A percentile compares a stretch with the other conserved stretches of the same genome.
phyloP scores from a whole-genome alignment of 768 basidiomycete species.

The Xerocomus spinulosus region DNA sequence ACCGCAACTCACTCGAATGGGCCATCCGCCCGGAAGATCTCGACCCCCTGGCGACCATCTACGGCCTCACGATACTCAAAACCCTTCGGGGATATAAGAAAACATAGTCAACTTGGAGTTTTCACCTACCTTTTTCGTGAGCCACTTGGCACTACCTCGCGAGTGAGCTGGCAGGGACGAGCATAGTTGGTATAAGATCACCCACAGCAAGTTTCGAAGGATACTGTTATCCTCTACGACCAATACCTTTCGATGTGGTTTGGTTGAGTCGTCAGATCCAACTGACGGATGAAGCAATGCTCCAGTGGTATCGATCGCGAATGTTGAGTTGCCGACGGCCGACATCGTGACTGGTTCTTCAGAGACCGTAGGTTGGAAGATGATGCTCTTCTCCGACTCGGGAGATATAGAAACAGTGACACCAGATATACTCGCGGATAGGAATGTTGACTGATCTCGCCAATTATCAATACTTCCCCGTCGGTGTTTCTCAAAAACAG shows the following conservation, averaged over 20 bases:
- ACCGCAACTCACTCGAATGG: conserved; percentile 73
- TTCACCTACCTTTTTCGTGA: conserved; percentile 46
- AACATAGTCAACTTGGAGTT: background rate
- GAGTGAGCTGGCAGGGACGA: conserved; percentile 9
- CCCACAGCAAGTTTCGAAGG: conserved; percentile 76
- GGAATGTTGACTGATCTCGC: conserved; percentile 14
- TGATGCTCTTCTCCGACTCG: conserved; percentile 30
- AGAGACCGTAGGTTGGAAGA: conserved; percentile 13
- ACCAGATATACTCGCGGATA: conserved; percentile 7
- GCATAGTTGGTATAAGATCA: conserved; percentile 11
- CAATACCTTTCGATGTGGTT: conserved; percentile 56
- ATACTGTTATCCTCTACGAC: conserved; percentile 91
- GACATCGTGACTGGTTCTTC: conserved; percentile 9
- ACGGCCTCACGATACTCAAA: conserved; percentile 75
- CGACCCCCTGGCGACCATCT: conserved; percentile 83
- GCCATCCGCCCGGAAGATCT: conserved; percentile 62
- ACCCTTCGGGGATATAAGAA: conserved; percentile 38
- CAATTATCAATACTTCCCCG: conserved; percentile 33
- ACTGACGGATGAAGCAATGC: conserved; percentile 67
- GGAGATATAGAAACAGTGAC: conserved; percentile 17
- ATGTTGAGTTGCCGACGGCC: conserved; percentile 36
- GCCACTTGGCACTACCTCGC: conserved; percentile 53
- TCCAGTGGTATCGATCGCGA: conserved; percentile 56
- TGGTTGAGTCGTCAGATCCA: conserved; percentile 43
- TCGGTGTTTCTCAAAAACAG: conserved; percentile 21